Percentiles rank a stretch among this genome's conserved stretches.
Conservation (phyloP, 1,139 yeast genomes). For the Debaryomycetaceae sp. region DNA sequence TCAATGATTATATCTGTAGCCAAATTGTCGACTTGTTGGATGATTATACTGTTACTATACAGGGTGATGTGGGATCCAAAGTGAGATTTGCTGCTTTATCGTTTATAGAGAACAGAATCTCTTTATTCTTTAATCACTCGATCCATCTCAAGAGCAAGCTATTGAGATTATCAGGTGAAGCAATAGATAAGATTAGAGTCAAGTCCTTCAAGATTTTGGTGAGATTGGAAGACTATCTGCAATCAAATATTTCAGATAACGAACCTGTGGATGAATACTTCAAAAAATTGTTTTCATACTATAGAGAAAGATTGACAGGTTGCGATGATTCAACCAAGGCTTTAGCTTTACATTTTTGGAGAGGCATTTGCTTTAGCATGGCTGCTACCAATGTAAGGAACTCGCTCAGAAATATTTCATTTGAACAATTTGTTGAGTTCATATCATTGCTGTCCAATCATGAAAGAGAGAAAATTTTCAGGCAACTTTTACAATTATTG, state of each 20-base stretch:
- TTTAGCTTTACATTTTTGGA: conserved; percentile 43
- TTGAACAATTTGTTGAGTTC: conserved; percentile 39
- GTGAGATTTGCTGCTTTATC: conserved; percentile 52
- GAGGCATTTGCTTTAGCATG: conserved; percentile 52
- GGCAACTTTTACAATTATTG: conserved; percentile 13
- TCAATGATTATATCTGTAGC: conserved; percentile 10
- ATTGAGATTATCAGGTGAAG: conserved; percentile 49
- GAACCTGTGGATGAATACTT: conserved; percentile 1
- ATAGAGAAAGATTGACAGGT: conserved; percentile 1
- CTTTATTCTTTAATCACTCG: conserved; percentile 8
- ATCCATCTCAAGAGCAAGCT: conserved; percentile 21
- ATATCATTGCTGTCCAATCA: conserved; percentile 15
- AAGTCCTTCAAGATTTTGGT: conserved; percentile 24
- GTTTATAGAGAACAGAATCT: conserved; percentile 29
- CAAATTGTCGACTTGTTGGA: conserved; percentile 37
- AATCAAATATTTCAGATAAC: neutral
- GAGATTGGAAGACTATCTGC: conserved; percentile 1
- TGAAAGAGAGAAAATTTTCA: conserved; percentile 8
- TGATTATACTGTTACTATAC: conserved; percentile 65
- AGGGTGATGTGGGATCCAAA: conserved; percentile 79
- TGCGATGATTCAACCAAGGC: neutral
- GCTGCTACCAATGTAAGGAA: conserved; percentile 62
- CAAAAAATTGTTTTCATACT: conserved; percentile 4
- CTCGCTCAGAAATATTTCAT: conserved; percentile 41
- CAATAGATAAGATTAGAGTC: conserved; percentile 29